Evolutionary conservation across 2,329 filamentous ascomycete species (phyloP).

Genomic region (Parasarocladium wereldwijsianum): DNA sequence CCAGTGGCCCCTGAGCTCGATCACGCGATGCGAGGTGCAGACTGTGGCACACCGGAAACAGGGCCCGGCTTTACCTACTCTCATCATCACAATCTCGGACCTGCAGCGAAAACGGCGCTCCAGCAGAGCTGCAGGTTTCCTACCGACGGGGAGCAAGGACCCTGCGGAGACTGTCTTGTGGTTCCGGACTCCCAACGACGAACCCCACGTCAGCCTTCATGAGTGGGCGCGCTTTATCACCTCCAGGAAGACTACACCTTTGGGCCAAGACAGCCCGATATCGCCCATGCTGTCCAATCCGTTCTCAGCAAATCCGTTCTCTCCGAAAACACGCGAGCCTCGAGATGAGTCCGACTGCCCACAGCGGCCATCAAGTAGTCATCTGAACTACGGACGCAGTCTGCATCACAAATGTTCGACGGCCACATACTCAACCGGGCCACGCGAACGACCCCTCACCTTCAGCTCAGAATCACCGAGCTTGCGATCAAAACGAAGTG

Average conservation of each 20-base stretch:
- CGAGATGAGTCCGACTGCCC: slow-evolving; percentile 26
- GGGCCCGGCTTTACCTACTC: slow-evolving; percentile 41
- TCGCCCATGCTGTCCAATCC: slow-evolving; percentile 39
- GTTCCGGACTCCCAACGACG: slow-evolving; percentile 40
- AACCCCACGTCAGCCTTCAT: slow-evolving; percentile 34
- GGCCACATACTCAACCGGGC: slow-evolving; percentile 30
- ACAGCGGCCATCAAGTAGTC: slow-evolving; percentile 28
- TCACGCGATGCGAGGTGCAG: slow-evolving; percentile 44
- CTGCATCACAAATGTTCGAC: slow-evolving; percentile 34
- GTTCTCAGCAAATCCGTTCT: slow-evolving; percentile 23
- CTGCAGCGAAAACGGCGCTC: slow-evolving; percentile 50
- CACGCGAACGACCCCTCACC: slow-evolving; percentile 32
- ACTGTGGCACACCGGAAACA: slow-evolving; percentile 47
- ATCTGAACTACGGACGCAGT: slow-evolving; percentile 17
- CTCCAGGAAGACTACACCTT: slow-evolving; percentile 27
- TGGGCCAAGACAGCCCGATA: slow-evolving; percentile 32
- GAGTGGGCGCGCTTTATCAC: slow-evolving; percentile 45
- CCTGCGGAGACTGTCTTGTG: slow-evolving; percentile 32
- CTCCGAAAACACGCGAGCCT: slow-evolving; percentile 19
- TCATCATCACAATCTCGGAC: slow-evolving; percentile 42
- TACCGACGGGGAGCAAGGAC: slow-evolving; percentile 31
- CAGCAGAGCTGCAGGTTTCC: slow-evolving; percentile 44
- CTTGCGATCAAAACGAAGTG: slow-evolving; percentile 45
- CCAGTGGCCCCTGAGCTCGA: slow-evolving; percentile 35
- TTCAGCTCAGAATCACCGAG: slow-evolving; percentile 45